Base-by-base conservation (phyloP, 2,329 filamentous ascomycete genomes). In the Colletotrichum musicola region DNA sequence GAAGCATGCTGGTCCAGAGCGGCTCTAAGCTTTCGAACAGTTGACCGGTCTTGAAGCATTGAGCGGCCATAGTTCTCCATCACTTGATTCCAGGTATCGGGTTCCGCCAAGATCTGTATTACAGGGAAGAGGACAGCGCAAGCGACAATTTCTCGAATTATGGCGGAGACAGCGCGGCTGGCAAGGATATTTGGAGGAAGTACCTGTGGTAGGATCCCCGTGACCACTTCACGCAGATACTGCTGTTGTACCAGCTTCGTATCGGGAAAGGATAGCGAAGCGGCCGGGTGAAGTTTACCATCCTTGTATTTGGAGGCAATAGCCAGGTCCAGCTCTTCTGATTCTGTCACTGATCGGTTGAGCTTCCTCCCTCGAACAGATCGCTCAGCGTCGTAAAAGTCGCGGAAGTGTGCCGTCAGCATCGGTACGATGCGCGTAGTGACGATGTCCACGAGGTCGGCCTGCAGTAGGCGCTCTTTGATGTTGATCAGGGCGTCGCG, bases 31-130 rank as follows among this genome's bases (percentile, higher is more conserved):
- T 94, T 97, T 64, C 93, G 91, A 46, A 99, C 95, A 0, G 95
- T 98, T 71, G 97, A 98, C 44, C 97, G 90, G 78, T 99, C 97
- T 79, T 98, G 96, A 49, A 99, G 85, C 83, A 97, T 92, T 27
- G 92, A 92, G 57, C 93, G 90, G 18, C 94, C 92, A 79, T 91
- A 94, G 64, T 91, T 95, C 79, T 98, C 95, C 86, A 98, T 94
- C 68, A 97, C 81, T 78, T 98, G 95, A 75, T 99, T 98, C 95
- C 95, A 99, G 9, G 92, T 97, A 81, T 99, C 97, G 1, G 97
- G 95, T 73, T 99, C 95, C 5, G 93, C 89, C 18, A 99, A 83
- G 70, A 94, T 84, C 74, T 92, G 90, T 76, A 98, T 86, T 22
- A 97, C 83, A 0, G 96, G 96, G 49, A 90, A 90, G 44, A 99